Conservation (phyloP, 2,329 filamentous ascomycete species). For the Whalleya microplaca region DNA sequence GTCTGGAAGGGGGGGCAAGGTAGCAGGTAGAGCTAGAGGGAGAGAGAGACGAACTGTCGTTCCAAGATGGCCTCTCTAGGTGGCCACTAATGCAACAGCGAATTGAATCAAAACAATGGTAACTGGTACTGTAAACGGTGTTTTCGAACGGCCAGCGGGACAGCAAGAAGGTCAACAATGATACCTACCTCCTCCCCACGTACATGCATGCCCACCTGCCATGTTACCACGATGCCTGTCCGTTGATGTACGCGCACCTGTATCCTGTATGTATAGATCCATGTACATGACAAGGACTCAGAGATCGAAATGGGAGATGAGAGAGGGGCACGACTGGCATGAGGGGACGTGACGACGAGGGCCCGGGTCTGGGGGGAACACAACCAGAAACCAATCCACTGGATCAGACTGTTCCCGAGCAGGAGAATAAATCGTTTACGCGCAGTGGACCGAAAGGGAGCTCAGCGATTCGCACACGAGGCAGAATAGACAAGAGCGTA, state of each 20-base stretch:
- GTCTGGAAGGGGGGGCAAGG: slow-evolving; percentile 29
- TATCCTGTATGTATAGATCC: slow-evolving; percentile 37
- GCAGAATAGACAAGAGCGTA: slow-evolving; percentile 30
- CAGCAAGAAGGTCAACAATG: slow-evolving; percentile 32
- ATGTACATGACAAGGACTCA: slow-evolving; percentile 37
- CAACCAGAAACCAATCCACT: slow-evolving; percentile 29
- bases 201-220: slow-evolving; percentile 42
- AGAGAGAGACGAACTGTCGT: slow-evolving; percentile 35
- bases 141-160: slow-evolving; percentile 25
- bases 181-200: slow-evolving; percentile 35
- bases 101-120: slow-evolving; percentile 39
- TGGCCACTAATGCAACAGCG: slow-evolving; percentile 46
- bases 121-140: slow-evolving; percentile 38
- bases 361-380: slow-evolving; percentile 25
- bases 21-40: slow-evolving; percentile 21
- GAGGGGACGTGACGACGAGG: slow-evolving; percentile 28
- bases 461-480: slow-evolving; percentile 36
- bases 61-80: slow-evolving; percentile 34
- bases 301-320: slow-evolving; percentile 31
- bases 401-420: slow-evolving; percentile 24
- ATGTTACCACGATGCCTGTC: slow-evolving; percentile 41
- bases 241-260: slow-evolving; percentile 35
- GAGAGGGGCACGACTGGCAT: slow-evolving; percentile 15
- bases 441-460: slow-evolving; percentile 29
- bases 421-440: slow-evolving; percentile 22